phyloP scores from a whole-genome alignment of 208 protist genomes.

The Crithidia mellificae region DNA sequence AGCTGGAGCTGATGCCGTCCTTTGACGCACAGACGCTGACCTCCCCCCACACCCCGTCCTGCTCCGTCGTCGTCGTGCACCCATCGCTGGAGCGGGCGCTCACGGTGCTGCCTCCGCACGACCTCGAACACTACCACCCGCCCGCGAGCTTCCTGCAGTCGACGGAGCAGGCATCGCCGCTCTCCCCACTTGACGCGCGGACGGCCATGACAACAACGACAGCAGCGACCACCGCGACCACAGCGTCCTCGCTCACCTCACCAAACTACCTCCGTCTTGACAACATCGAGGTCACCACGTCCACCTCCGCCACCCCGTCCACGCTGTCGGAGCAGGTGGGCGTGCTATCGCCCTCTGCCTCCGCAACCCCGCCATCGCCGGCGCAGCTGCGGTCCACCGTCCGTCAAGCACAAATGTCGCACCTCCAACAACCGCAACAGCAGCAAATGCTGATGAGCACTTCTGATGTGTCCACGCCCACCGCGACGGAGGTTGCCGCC shows the following conservation, averaged over 20 bases:
- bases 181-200: no score
- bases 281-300: conserved; percentile 6
- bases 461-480: no score
- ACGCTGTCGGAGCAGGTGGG: conserved; percentile 7
- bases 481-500: background rate
- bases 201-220: background rate
- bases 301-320: conserved; percentile 1
- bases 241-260: conserved; percentile 1
- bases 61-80: conserved; percentile 28
- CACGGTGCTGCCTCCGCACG: no score
- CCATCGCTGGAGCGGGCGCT: conserved; percentile 21
- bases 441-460: background rate
- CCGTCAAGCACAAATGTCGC: background rate
- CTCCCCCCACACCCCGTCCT: conserved; percentile 3
- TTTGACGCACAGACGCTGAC: conserved; percentile 2
- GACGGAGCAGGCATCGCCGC: background rate
- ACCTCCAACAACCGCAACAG: background rate
- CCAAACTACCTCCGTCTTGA: conserved; percentile 11
- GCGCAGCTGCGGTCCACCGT: background rate
- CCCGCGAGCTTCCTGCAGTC: background rate
- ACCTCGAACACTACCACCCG: no score
- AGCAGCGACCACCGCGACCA: background rate
- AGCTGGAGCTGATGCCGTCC: conserved; percentile 9
- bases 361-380: conserved; percentile 3
- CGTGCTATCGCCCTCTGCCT: background rate